Evolutionary conservation across 2,329 filamentous ascomycete species (phyloP), one percentile per base, ranked within the genome.

Genomic region (Aspergillus fumigatus): DNA sequence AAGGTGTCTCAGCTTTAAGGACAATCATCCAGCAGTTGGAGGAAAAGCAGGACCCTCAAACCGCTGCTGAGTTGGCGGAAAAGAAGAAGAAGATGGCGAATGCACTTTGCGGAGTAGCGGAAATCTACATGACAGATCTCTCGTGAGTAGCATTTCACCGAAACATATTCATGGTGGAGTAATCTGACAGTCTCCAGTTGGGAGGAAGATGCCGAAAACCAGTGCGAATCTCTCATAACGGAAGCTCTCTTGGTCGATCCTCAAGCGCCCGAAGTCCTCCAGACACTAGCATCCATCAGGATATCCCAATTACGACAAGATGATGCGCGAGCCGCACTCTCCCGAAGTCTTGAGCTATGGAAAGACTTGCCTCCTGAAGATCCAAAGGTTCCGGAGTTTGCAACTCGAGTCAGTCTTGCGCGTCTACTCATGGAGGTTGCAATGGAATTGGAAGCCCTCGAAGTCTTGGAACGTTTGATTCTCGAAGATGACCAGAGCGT

Each of bases 41-140:
- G 61, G 81, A 79, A 56, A 77, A 75, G 32, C 61, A 73, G 58
- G 67, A 72, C 61, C 55, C 73, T 17, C 59, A 75, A 61, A 65
- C 75, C 41, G 62, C 69, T 25, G 59, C 77, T 25, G 67, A 79
- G 38, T 52, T 86, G 43, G 82, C 87, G 27, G 89, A 92, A 73
- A 90, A 90, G 79, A 88, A 88, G 72, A 80, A 82, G 62, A 94
- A 94, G 75, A 81, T 97, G 38, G 90, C 92, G 2, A 91, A 91
- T 65, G 90, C 92, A n/a, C 82, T 99, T 38, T 99, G 95, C 75
- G 91, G 90, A 27, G 90, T 97, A 59, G 87, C 90, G 6, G 94
- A 99, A 77, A 91, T 99, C 51, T 99, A 97, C 80, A 99, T 99
- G 94, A 99, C 94, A 10, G 94, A 99, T 77, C 78, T 97, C 66